Conservation (phyloP, 2,329 filamentous ascomycete species). For the Diaporthe eres region DNA sequence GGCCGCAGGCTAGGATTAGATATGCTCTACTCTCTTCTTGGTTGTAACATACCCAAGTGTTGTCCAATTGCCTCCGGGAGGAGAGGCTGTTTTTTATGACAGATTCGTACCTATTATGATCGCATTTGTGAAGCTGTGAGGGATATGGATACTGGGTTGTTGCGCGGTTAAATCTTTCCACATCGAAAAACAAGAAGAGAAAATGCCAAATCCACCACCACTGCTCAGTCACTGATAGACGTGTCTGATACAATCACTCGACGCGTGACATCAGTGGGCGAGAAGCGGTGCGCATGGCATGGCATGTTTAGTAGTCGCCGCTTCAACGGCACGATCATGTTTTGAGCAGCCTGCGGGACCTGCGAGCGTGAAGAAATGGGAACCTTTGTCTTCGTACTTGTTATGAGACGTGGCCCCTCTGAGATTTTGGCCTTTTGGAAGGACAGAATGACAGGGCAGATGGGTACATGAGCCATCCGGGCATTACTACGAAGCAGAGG, state of each 20-base stretch:
- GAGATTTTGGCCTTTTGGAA: neutral
- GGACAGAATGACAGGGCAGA: neutral
- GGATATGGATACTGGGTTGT: too few relatives aligned
- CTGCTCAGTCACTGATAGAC: neutral
- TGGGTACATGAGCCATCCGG: neutral
- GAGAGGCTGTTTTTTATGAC: neutral
- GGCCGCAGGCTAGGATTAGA: slow-evolving; percentile 40
- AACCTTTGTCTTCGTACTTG: neutral
- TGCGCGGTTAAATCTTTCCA: neutral
- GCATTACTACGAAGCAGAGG: neutral
- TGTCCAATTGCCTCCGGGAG: neutral
- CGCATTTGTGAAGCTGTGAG: neutral
- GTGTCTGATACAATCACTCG: neutral
- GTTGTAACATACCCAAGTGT: slow-evolving; percentile 39
- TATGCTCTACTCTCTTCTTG: slow-evolving; percentile 47
- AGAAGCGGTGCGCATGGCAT: neutral
- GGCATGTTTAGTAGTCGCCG: neutral
- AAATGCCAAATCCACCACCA: neutral
- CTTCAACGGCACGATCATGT: neutral
- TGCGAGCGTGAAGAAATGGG: neutral
- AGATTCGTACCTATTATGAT: neutral
- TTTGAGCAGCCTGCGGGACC: neutral
- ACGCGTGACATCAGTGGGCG: neutral
- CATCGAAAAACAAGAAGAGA: neutral
- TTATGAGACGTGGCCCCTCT: neutral